phyloP scores from a whole-genome alignment of 2,329 filamentous ascomycete genomes.

The Arthrobotrys megalospora region DNA sequence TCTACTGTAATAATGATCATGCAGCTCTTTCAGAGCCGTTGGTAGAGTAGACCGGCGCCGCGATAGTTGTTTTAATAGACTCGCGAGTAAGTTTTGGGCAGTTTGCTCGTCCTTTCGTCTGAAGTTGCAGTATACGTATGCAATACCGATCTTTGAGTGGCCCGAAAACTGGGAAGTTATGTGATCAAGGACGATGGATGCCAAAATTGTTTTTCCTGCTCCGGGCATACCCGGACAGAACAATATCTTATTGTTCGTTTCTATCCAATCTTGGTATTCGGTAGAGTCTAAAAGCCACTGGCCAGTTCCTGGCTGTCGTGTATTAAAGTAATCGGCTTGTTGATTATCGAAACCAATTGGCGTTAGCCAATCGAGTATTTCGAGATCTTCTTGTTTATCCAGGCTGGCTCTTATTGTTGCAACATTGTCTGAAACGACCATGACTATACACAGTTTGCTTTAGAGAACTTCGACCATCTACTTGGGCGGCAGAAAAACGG shows the following conservation, averaged over 20 bases:
- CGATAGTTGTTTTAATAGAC: slow-evolving; percentile 4
- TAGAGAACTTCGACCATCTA: too few species aligned
- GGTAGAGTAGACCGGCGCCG: neutral
- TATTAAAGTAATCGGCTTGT: slow-evolving; percentile 1
- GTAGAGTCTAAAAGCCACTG: slow-evolving; percentile 69
- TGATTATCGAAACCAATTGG: neutral
- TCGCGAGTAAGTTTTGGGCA: neutral
- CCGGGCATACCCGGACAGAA: slow-evolving; percentile 71
- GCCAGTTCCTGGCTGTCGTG: neutral
- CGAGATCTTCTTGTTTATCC: slow-evolving; percentile 1
- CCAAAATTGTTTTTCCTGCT: slow-evolving; percentile 70
- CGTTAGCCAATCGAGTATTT: slow-evolving; percentile 9
- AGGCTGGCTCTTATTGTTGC: neutral
- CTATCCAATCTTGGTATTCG: slow-evolving; percentile 64
- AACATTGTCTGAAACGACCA: neutral
- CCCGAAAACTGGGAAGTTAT: slow-evolving; percentile 62
- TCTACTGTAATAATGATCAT: slow-evolving; percentile 37
- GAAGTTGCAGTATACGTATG: slow-evolving; percentile 6
- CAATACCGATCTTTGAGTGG: neutral
- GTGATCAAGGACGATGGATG: slow-evolving; percentile 69
- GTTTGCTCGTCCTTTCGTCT: neutral
- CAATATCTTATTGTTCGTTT: slow-evolving; percentile 62
- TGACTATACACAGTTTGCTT: too few species aligned
- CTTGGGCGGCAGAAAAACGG: too few species aligned
- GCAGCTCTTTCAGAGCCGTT: neutral